Base-by-base conservation (phyloP, 2,329 filamentous ascomycete genomes). In the Periconia sp. region DNA sequence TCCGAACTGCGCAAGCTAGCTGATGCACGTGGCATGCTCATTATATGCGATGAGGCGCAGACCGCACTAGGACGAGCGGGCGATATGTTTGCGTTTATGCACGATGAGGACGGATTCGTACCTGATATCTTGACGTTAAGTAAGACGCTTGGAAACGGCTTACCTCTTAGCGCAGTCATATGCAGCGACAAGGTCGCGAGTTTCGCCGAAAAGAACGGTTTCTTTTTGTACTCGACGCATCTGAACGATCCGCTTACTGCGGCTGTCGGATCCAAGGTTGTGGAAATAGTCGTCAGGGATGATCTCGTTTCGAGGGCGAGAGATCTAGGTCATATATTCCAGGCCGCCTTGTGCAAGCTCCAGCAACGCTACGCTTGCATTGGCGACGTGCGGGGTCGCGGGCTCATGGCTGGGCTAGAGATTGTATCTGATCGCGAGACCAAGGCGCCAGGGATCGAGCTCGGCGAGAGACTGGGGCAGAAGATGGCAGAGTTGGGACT, bases 241-340 rank as follows among this genome's bases (percentile, higher is more conserved):
- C 64, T 83, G 35, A 84, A 85, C 50, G 82, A 85, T 50, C 81
- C 82, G 0, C 65, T 85, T 1, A 76, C 81, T 0, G 80, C 80
- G 0, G 79, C 81, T 0, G 80, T 85, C 1, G 81, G 81, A 0
- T 71, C 78, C 48, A 84, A 84, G 55, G 81, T 84, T 2, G 71
- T 85, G 1, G 80, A 85, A 46, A 80, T 85, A 12, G 78, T 85
- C 1, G 69, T 79, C 17, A 71, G 81, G 1, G 82, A 85, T 48
- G 66, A 73, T 15, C 66, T 86, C 9, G 75, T 79, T 15, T 63
- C 68, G 46, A 69, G 72, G 2, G 74, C 80, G 4, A 59, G 68
- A 5, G 56, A 63, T 16, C 67, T 74, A 5, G 80, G 81, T 2
- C 46, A 64, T 2, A 59, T 76, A 13, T 65, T 85, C 4, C 76